Percentiles rank a stretch among this genome's conserved stretches.
These are phyloP conservation scores for Stenogyne calaminthoides DNA, from an alignment of 305 asterid species.

Conservation along the genomic window DNA sequence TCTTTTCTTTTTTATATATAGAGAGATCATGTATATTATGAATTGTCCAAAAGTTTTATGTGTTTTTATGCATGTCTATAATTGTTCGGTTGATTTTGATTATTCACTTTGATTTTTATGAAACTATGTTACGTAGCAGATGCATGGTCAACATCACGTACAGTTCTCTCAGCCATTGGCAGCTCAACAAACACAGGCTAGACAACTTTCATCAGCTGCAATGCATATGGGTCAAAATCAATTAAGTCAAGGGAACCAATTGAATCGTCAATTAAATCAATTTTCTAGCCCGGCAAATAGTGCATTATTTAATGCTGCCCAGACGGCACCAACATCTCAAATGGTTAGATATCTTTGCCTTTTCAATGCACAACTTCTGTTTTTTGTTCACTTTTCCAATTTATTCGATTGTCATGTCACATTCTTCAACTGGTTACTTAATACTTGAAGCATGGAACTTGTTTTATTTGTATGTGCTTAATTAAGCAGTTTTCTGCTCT, in stretches of 20 bases:
- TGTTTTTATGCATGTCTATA: slow-evolving; percentile 5
- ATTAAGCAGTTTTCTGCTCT: neutral
- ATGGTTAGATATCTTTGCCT: slow-evolving; percentile 54
- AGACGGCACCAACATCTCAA: slow-evolving; percentile 76
- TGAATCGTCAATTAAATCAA: slow-evolving; percentile 85
- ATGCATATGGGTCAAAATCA: slow-evolving; percentile 82
- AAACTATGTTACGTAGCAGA: slow-evolving; percentile 41
- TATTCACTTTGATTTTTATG: slow-evolving; percentile 22
- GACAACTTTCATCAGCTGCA: slow-evolving; percentile 80
- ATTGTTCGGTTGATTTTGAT: slow-evolving; percentile 21
- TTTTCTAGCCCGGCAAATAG: slow-evolving; percentile 80
- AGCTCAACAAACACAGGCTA: slow-evolving; percentile 77
- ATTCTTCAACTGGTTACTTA: neutral
- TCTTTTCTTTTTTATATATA: neutral
- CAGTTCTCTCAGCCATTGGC: slow-evolving; percentile 87
- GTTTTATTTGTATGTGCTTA: slow-evolving; percentile 7
- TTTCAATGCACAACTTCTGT: neutral
- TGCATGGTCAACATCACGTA: slow-evolving; percentile 88
- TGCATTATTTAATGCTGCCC: slow-evolving; percentile 89
- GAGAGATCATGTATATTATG: slow-evolving; percentile 9
- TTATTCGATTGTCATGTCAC: neutral
- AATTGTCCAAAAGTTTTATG: neutral
- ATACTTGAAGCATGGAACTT: neutral
- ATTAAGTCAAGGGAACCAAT: slow-evolving; percentile 85
- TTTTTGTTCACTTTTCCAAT: too few species aligned